A percentile compares a stretch with the other conserved stretches of the same genome.
Conservation (phyloP, 78 protist genomes). For the Dictyostelium citrinum region DNA sequence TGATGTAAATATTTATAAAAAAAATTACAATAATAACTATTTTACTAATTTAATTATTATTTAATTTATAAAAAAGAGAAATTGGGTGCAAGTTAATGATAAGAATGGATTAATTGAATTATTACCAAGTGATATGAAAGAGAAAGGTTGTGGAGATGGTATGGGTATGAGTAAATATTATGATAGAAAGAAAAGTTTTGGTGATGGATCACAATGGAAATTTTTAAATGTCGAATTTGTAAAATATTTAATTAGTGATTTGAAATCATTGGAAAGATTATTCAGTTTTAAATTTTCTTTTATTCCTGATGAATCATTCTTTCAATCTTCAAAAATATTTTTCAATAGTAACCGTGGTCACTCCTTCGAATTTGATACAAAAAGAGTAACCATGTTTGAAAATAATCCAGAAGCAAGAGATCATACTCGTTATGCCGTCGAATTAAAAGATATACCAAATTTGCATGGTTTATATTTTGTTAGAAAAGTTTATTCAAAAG, state of each 20-base stretch:
- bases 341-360: not conserved
- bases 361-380: not conserved
- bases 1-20: not conserved
- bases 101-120: not conserved
- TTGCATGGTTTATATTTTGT: not conserved
- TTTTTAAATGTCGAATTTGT: not conserved
- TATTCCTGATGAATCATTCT: slow-evolving; percentile 32
- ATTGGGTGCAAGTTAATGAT: not conserved
- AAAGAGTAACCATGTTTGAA: not conserved
- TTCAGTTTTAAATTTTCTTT: not conserved
- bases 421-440: not conserved
- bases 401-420: not conserved
- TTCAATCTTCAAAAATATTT: not conserved
- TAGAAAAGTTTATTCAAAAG: slow-evolving; percentile 15
- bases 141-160: not conserved
- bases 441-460: not conserved
- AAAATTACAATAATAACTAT: not conserved
- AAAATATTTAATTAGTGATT: slow-evolving; percentile 1
- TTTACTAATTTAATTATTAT: no score
- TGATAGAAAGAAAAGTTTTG: not conserved
- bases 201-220: slow-evolving; percentile 32
- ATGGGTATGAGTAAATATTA: not conserved
- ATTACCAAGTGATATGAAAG: not conserved
- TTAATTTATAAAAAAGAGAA: not conserved
- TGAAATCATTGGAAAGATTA: not conserved